Evolutionary conservation across 1,139 yeast species (phyloP), one percentile per base, ranked within the genome.

Genomic region (Protomyces gravidus): DNA sequence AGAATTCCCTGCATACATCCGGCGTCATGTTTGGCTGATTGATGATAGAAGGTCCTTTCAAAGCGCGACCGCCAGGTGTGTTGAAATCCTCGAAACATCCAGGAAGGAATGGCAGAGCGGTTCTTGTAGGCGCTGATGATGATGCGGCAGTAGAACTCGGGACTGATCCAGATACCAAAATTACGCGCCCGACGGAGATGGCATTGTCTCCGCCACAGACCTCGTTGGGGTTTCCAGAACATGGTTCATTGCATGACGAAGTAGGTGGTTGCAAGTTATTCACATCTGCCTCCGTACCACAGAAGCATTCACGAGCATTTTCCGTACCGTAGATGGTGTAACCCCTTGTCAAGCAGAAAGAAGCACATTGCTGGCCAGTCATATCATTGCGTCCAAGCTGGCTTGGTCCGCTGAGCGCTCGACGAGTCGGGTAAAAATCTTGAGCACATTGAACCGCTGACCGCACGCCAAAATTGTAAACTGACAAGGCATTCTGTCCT

Each of bases 381-480:
- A 36, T 36, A 15, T 9, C 17, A 9, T 19, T 36, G 3, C 11
- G 17, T 15, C 23, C 42, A 5, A 36, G 21, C n/a, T n/a, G n/a
- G n/a, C n/a, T n/a, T n/a, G n/a, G n/a, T 11, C 55, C 55, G 5
- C 36, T 17, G 23, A 50, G 28, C 26, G 55, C 55, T 5, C 55
- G 33, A 9, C 30, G 9, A 15, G 36, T 27, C 7, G 55, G 55
- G 25, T 50, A 50, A 27, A 15, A 50, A 39, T 50, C 55, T 17
- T 23, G 26, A 27, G 27, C 39, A 26, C 55, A 50, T 6, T 36
- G 47, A 13, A 7, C 23, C 26, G 45, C 15, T 23, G 7, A 9
- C 32, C 32, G 32, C 13, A 13, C 13, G 32, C 32, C 32, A 28
- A 28, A 28, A 13, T 9, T 13, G 50, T 42, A 51, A 23, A 51